A percentile compares a stretch with the other conserved stretches of the same genome.
phyloP scores from a whole-genome alignment of 139 green algal genomes.

The Chlamydomonas schloesseri region DNA sequence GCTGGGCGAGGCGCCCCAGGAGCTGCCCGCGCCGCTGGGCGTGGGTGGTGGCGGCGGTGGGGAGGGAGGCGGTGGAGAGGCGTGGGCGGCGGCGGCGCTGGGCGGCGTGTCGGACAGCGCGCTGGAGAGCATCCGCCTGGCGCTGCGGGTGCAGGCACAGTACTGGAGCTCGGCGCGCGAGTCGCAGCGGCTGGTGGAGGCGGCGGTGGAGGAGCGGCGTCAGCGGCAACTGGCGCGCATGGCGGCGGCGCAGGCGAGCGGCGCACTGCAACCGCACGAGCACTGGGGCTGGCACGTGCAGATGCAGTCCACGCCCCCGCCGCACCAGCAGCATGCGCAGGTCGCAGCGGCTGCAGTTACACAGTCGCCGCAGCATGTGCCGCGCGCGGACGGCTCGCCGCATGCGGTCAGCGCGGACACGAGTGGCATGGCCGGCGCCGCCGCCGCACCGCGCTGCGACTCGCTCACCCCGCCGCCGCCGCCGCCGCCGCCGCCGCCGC shows the following conservation, averaged over 20 bases:
- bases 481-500: no score
- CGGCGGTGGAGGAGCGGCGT: constrained; percentile 4
- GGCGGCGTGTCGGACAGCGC: constrained; percentile 31
- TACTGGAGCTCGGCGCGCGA: constrained; percentile 24
- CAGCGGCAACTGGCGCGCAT: neutral
- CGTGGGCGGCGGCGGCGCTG: neutral
- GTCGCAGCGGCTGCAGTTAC: no score
- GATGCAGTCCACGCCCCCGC: neutral
- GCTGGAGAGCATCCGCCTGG: constrained; percentile 10
- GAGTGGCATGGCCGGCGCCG: no score
- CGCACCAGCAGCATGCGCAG: neutral
- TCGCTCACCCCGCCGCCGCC: no score
- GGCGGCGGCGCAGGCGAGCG: neutral
- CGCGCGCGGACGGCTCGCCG: no score
- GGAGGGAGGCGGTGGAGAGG: neutral
- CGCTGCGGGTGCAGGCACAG: constrained; percentile 38
- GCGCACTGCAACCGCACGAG: constrained; percentile 12
- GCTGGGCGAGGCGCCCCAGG: constrained; percentile 66
- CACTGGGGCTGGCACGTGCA: constrained; percentile 41
- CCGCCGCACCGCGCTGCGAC: no score
- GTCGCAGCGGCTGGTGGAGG: neutral
- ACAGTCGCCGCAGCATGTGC: neutral
- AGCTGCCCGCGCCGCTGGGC: constrained; percentile 58
- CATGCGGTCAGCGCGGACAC: no score
- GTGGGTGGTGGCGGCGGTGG: neutral